A percentile compares a stretch with the other conserved stretches of the same genome.
These are phyloP conservation scores for Suhomyces vadensis DNA, from an alignment of 805 yeast species.

Conservation along the genomic window DNA sequence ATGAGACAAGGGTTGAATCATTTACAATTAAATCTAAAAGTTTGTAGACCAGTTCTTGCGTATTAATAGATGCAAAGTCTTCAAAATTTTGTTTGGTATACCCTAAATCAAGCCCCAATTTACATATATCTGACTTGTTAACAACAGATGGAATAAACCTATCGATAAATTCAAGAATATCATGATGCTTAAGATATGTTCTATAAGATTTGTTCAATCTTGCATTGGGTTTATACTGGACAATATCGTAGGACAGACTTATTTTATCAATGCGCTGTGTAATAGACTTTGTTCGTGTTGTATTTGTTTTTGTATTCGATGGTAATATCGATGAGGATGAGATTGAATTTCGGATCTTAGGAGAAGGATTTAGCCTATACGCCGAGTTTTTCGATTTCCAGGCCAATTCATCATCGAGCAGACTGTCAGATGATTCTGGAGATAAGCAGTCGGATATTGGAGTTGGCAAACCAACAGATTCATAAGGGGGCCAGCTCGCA, in stretches of 20 bases:
- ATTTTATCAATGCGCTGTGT: not conserved
- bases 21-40: conserved; percentile 13
- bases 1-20: conserved; percentile 7
- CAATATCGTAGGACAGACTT: not conserved
- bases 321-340: not conserved
- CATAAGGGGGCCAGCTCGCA: not conserved
- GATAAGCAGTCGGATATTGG: not conserved
- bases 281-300: not conserved
- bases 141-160: conserved; percentile 15
- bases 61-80: conserved; percentile 7
- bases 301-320: not conserved
- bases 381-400: no score
- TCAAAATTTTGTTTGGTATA: conserved; percentile 11
- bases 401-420: not conserved
- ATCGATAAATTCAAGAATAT: conserved; percentile 16
- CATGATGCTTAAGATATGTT: conserved; percentile 13
- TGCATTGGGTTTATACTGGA: conserved; percentile 4
- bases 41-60: conserved; percentile 11
- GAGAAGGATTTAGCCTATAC: no score
- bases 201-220: conserved; percentile 12
- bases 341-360: not conserved
- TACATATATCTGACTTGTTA: conserved; percentile 15
- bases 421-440: not conserved
- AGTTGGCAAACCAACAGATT: not conserved
- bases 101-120: conserved; percentile 20